A percentile compares a stretch with the other conserved stretches of the same genome.
These are phyloP conservation scores for Xylariaceae sp. DNA, from an alignment of 2,329 filamentous ascomycete species.

Conservation along the genomic window DNA sequence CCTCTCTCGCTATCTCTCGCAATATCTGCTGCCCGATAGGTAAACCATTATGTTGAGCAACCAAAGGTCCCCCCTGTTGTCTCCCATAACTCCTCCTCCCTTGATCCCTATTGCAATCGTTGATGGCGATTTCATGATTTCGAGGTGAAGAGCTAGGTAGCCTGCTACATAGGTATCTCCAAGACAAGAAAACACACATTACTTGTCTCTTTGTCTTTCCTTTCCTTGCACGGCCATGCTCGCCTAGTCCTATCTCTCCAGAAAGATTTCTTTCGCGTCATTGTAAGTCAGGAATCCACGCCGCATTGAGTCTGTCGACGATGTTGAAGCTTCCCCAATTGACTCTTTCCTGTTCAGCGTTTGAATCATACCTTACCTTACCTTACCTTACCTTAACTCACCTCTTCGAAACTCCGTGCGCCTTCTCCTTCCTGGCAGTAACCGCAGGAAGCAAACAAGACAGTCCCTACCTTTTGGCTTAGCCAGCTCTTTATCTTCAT, in stretches of 20 bases:
- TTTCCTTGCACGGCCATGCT: slow-evolving; percentile 11
- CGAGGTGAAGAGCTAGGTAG: slow-evolving; percentile 1
- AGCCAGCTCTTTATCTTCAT: background rate
- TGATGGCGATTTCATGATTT: slow-evolving; percentile 7
- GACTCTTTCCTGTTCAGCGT: slow-evolving; percentile 31
- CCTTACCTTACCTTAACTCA: slow-evolving; percentile 5
- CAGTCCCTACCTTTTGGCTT: slow-evolving; percentile 9
- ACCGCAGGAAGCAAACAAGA: slow-evolving; percentile 5
- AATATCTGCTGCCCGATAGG: slow-evolving; percentile 14
- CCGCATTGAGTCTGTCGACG: slow-evolving; percentile 13
- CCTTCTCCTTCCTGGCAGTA: slow-evolving; percentile 6
- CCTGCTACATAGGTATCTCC: background rate
- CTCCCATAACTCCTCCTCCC: slow-evolving; percentile 1
- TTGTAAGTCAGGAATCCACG: slow-evolving; percentile 38
- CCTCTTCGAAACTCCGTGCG: background rate
- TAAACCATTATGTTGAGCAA: slow-evolving; percentile 9
- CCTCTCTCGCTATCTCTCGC: slow-evolving; percentile 17
- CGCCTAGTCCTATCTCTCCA: slow-evolving; percentile 20
- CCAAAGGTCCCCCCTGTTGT: slow-evolving; percentile 14
- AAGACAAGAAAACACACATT: background rate
- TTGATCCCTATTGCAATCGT: slow-evolving; percentile 5
- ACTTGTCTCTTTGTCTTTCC: slow-evolving; percentile 24
- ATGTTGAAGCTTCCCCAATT: slow-evolving; percentile 31
- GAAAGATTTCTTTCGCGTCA: slow-evolving; percentile 39
- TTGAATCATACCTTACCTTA: slow-evolving; percentile 26